These are phyloP conservation scores for Pythium sukuiense DNA, from an alignment of 352 stramenopile species.

Conservation along the genomic window DNA sequence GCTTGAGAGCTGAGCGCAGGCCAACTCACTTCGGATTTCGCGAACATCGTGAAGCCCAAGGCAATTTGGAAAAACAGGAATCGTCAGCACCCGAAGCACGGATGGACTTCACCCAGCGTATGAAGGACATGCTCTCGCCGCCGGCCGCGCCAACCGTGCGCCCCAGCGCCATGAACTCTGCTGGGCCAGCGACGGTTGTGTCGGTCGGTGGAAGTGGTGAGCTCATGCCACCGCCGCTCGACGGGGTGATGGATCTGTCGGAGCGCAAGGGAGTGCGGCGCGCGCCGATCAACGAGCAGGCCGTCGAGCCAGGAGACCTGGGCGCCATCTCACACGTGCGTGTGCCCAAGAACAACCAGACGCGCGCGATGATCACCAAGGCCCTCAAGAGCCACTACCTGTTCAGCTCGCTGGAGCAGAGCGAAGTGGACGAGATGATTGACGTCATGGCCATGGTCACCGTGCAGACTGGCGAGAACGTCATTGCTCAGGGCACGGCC, in stretches of 20 bases:
- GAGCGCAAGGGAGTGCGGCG: conserved; percentile 69
- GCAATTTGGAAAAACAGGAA: conserved; percentile 9
- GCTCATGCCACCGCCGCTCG: conserved; percentile 19
- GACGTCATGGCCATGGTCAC: conserved; percentile 81
- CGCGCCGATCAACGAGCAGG: conserved; percentile 75
- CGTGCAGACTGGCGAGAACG: conserved; percentile 54
- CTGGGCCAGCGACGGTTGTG: conserved; percentile 20
- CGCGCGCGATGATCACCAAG: conserved; percentile 73
- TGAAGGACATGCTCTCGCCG: conserved; percentile 69
- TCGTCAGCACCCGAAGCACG: conserved; percentile 1
- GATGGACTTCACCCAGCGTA: conserved; percentile 79
- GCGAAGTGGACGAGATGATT: conserved; percentile 82
- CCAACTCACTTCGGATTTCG: conserved; percentile 27
- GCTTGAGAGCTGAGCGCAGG: too few relatives aligned
- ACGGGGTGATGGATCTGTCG: conserved; percentile 43
- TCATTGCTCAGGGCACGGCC: conserved; percentile 81
- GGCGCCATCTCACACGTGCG: conserved; percentile 43
- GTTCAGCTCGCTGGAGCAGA: conserved; percentile 73
- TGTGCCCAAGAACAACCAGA: conserved; percentile 76
- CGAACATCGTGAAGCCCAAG: conserved; percentile 13
- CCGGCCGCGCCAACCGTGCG: conserved; percentile 52
- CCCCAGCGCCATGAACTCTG: conserved; percentile 36
- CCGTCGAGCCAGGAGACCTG: conserved; percentile 67
- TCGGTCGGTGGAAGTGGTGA: conserved; percentile 2
- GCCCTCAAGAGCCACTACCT: conserved; percentile 84